Base-by-base conservation (phyloP, 768 basidiomycete genomes). In the Lactifluus pinguis region DNA sequence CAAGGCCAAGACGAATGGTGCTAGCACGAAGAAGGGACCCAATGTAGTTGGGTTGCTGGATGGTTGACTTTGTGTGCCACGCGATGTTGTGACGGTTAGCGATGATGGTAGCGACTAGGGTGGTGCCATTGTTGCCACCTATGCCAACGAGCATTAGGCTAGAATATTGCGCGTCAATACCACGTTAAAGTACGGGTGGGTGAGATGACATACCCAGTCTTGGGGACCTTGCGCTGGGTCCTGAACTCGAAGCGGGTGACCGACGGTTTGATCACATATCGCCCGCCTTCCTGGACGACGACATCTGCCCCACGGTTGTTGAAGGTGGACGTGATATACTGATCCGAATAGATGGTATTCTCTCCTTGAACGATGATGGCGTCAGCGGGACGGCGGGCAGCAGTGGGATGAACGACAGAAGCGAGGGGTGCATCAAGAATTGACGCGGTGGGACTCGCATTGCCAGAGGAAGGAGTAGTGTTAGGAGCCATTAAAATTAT, bases 71-170 rank as follows among this genome's bases (percentile, higher is more conserved):
- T 75, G 94, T 98, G 75, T 84, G 83, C 97, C 95, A 99, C 61
- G 80, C 75, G 73, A 98, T 92, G 74, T 89, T 85, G 79, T 98
- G 89, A 67, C 85, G 86, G 80, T 98, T 98, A 68, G 97, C 97
- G 67, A 97, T 83, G 72, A 98, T 85, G 63, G 95, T 97, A 13
- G 97, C 95, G 65, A 85, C 87, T 51, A 98, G 81, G 30, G 95
- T 98, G 51, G 89, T 82, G 54, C 95, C 97, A 70, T 99, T 99
- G 82, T 99, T 99, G 55, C 97, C 95, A 60, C 95, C 95, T 60
- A 94, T 76, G 61, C 97, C 97, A 68, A 98, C 87, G 83, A 99
- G 88, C 89, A 99, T 88, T 65, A 99, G 80, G 57, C 95, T 98
- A 63, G 53, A 57, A 56, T 41, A 62, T 15, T 25, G 19, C 53